These are phyloP conservation scores for Lichtheimia ramosa DNA, from an alignment of 371 early-diverging fungal species.

Conservation along the genomic window DNA sequence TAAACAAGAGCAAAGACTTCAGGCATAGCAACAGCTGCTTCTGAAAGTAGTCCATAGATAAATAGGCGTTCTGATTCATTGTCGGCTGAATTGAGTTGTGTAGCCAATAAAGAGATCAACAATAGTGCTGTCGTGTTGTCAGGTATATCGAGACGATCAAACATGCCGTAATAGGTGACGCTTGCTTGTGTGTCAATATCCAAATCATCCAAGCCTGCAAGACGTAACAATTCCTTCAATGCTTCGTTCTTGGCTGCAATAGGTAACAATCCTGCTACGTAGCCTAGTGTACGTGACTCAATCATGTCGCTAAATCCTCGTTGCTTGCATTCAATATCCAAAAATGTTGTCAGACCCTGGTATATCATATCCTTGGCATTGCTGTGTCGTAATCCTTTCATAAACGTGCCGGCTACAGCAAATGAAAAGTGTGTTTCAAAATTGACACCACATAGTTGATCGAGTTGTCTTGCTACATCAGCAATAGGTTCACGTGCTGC, in stretches of 20 bases:
- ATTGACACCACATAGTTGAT: constrained; percentile 73
- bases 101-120: constrained; percentile 74
- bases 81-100: constrained; percentile 82
- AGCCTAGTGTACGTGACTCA: constrained; percentile 69
- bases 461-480: constrained; percentile 69
- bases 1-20: constrained; percentile 78
- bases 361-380: constrained; percentile 74
- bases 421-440: constrained; percentile 88
- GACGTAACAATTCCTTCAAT: constrained; percentile 60
- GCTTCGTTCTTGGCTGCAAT: constrained; percentile 65
- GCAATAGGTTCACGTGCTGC: constrained; percentile 73
- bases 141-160: constrained; percentile 67
- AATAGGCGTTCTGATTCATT: constrained; percentile 82
- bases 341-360: constrained; percentile 66
- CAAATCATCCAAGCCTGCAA: constrained; percentile 54
- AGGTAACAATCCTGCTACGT: constrained; percentile 74
- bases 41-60: constrained; percentile 83
- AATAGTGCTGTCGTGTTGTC: constrained; percentile 73
- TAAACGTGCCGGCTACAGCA: constrained; percentile 77
- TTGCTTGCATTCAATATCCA: constrained; percentile 72
- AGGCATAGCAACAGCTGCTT: constrained; percentile 75
- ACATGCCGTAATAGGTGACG: constrained; percentile 60
- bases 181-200: constrained; percentile 42
- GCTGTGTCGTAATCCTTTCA: constrained; percentile 82
- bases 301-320: constrained; percentile 35